These are phyloP conservation scores for Leccinum imitatum DNA, from an alignment of 768 basidiomycete genomes.

Conservation along the genomic window DNA sequence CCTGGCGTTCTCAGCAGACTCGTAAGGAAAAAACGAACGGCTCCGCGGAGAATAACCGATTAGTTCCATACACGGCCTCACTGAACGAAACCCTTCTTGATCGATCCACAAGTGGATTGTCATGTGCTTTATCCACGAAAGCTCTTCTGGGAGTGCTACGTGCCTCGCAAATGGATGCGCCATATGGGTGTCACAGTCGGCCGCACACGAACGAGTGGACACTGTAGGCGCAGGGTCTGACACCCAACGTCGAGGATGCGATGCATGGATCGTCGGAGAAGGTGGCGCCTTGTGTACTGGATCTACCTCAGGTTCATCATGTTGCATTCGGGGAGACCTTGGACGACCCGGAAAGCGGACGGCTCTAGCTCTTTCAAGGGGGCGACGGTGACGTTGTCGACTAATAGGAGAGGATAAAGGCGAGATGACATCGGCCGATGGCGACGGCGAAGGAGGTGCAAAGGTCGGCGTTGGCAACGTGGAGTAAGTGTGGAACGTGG, in stretches of 20 bases:
- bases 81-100: slow-evolving; percentile 77
- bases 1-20: slow-evolving; percentile 24
- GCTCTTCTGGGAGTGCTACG: slow-evolving; percentile 35
- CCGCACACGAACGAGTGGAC: slow-evolving; percentile 7
- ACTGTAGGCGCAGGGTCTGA: slow-evolving; percentile 6
- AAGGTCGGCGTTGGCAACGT: slow-evolving; percentile 28
- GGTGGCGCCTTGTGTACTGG: neutral
- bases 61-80: slow-evolving; percentile 58
- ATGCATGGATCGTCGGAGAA: slow-evolving; percentile 6
- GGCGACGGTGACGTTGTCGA: slow-evolving; percentile 28
- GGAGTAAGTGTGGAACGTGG: slow-evolving; percentile 27
- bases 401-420: slow-evolving; percentile 21
- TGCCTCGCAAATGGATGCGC: slow-evolving; percentile 14
- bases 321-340: slow-evolving; percentile 25
- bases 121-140: slow-evolving; percentile 54
- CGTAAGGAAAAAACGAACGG: slow-evolving; percentile 28
- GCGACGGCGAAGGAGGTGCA: slow-evolving; percentile 31
- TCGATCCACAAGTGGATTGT: slow-evolving; percentile 71
- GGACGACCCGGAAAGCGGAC: slow-evolving; percentile 30
- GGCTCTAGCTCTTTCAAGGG: slow-evolving; percentile 33
- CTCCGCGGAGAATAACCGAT: slow-evolving; percentile 46
- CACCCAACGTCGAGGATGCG: slow-evolving; percentile 16
- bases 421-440: slow-evolving; percentile 26
- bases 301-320: slow-evolving; percentile 14
- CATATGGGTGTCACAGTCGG: slow-evolving; percentile 2